These are phyloP conservation scores for Psilocybe cyanescens DNA, from an alignment of 768 basidiomycete genomes.

Conservation along the genomic window DNA sequence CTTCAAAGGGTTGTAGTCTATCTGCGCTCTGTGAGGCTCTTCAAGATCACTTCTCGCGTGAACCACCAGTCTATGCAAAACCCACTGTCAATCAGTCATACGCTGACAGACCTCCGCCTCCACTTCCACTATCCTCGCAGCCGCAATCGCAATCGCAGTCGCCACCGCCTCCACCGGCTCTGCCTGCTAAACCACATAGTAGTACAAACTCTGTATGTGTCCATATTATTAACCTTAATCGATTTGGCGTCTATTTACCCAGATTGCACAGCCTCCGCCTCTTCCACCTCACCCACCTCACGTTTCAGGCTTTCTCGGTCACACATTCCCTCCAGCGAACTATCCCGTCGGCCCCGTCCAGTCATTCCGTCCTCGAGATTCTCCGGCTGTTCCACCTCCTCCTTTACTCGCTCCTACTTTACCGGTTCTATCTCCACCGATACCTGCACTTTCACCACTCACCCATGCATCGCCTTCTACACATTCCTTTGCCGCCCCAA, in stretches of 20 bases:
- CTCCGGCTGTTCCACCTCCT: conserved; percentile 12
- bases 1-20: conserved; percentile 74
- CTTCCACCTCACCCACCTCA: conserved; percentile 18
- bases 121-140: conserved; percentile 29
- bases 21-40: conserved; percentile 73
- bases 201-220: background rate
- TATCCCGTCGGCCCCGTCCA: conserved; percentile 22
- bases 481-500: conserved; percentile 15
- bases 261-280: conserved; percentile 15
- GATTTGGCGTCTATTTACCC: conserved; percentile 16
- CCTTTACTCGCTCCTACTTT: conserved; percentile 1
- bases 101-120: conserved; percentile 33
- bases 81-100: conserved; percentile 40
- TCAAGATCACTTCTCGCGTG: conserved; percentile 80
- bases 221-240: background rate
- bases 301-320: conserved; percentile 12
- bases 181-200: conserved; percentile 10
- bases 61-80: conserved; percentile 91
- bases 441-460: conserved; percentile 18
- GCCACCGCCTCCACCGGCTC: conserved; percentile 13
- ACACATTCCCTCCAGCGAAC: conserved; percentile 16
- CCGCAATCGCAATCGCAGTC: background rate
- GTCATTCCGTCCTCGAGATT: conserved; percentile 11
- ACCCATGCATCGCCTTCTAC: conserved; percentile 16
- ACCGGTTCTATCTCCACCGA: conserved; percentile 14